Conservation (phyloP, 176 grass and related monocot species). For the Bromus sterilis region DNA sequence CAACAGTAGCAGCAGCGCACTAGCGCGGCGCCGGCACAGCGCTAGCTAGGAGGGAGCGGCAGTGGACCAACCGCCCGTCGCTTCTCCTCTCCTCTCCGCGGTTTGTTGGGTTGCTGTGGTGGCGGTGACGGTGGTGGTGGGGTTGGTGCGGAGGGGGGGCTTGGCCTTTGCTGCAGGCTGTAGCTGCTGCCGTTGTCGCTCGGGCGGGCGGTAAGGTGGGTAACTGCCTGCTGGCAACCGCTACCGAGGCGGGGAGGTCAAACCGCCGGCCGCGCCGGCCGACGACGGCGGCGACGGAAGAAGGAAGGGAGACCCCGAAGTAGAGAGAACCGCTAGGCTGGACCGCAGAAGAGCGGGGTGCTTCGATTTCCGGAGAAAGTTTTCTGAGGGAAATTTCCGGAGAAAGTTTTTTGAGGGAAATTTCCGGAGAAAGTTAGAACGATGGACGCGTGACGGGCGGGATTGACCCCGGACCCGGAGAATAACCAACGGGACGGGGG, state of each 20-base stretch:
- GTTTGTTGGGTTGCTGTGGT: constrained; percentile 22
- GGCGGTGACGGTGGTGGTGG: constrained; percentile 19
- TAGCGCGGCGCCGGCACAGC: neutral
- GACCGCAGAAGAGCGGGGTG: neutral
- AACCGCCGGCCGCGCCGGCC: neutral
- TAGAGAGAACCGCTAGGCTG: neutral
- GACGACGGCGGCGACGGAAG: neutral
- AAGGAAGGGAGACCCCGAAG: neutral
- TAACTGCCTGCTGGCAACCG: neutral
- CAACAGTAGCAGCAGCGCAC: neutral
- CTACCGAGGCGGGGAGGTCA: neutral
- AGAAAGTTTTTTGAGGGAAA: no score
- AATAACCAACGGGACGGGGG: neutral
- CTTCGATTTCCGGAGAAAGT: neutral
- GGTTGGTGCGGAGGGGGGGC: constrained; percentile 7
- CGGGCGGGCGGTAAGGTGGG: neutral
- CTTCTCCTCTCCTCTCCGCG: constrained; percentile 16
- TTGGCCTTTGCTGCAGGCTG: constrained; percentile 14
- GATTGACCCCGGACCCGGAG: neutral
- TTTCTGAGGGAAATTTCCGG: no score
- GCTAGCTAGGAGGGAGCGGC: neutral
- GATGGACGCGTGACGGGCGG: neutral
- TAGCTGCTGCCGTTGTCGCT: constrained; percentile 25
- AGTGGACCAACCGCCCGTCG: neutral
- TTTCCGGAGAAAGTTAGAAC: neutral